Percentiles rank a stretch among this genome's conserved stretches.
phyloP scores from a whole-genome alignment of 2,329 filamentous ascomycete genomes.

The Fusarium coffeatum region DNA sequence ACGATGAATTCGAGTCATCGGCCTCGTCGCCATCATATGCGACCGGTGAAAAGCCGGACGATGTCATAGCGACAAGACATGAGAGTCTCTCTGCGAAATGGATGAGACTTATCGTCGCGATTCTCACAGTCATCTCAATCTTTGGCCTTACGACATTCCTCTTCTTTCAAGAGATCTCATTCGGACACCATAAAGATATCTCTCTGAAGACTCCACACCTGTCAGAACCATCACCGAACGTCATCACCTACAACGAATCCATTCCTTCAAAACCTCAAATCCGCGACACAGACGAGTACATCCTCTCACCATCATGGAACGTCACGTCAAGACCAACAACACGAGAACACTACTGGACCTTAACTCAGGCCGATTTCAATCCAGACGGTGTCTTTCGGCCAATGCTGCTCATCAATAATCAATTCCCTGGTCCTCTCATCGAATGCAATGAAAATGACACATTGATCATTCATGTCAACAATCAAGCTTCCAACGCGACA shows the following conservation, averaged over 20 bases:
- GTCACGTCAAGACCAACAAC: constrained; percentile 60
- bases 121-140: constrained; percentile 37
- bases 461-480: constrained; percentile 75
- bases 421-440: constrained; percentile 79
- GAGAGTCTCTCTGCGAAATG: neutral
- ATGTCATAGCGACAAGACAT: fast-evolving
- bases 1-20: neutral
- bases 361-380: constrained; percentile 67
- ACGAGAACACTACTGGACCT: constrained; percentile 70
- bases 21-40: neutral
- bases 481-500: constrained; percentile 73
- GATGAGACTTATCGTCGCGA: neutral
- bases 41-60: neutral
- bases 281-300: constrained; percentile 61
- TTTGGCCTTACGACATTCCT: constrained; percentile 38
- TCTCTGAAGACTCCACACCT: neutral
- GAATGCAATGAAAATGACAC: constrained; percentile 80
- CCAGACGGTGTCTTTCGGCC: constrained; percentile 69
- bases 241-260: constrained; percentile 43
- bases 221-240: neutral
- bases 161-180: constrained; percentile 21
- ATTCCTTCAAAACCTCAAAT: constrained; percentile 42
- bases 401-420: constrained; percentile 78
- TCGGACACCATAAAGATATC: neutral
- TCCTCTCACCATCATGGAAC: constrained; percentile 69